These are phyloP conservation scores for Colletotrichum sp. DNA, from an alignment of 2,329 filamentous ascomycete species.

Conservation along the genomic window DNA sequence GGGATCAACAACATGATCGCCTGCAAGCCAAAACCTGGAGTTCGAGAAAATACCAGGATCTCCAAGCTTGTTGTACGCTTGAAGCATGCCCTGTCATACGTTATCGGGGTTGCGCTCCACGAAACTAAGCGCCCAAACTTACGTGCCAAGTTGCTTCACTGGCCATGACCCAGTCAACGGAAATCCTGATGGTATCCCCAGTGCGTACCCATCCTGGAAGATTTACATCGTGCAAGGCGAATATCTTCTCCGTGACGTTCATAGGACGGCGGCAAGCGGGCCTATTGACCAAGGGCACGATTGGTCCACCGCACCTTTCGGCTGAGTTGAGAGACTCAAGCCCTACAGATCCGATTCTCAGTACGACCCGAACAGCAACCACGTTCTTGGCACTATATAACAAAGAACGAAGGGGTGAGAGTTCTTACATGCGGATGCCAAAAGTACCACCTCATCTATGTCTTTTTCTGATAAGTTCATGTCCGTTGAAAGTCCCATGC, in stretches of 20 bases:
- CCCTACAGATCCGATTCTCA: not conserved
- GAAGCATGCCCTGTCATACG: constrained; percentile 2
- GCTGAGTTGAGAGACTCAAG: constrained; percentile 1
- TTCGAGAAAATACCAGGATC: constrained; percentile 6
- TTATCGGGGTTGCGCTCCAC: constrained; percentile 7
- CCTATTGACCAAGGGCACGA: not conserved
- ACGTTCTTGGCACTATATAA: not conserved
- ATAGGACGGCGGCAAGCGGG: constrained; percentile 30
- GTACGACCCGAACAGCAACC: not conserved
- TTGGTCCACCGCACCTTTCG: not conserved
- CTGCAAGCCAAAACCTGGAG: constrained; percentile 47
- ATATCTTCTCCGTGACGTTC: constrained; percentile 50
- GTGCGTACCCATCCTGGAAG: constrained; percentile 35
- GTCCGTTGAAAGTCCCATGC: not conserved
- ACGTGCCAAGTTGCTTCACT: constrained; percentile 46
- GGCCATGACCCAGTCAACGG: constrained; percentile 51
- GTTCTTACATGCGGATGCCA: not conserved
- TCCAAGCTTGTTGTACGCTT: constrained; percentile 10
- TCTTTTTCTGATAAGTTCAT: not conserved
- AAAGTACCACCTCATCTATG: not conserved
- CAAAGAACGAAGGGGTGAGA: not conserved
- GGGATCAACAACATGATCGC: constrained; percentile 53
- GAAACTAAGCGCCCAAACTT: constrained; percentile 19
- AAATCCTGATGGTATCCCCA: constrained; percentile 44
- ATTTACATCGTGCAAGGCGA: constrained; percentile 42